Evolutionary conservation across 345 rosid species (phyloP).

Genomic region (Eutrema japonicum): DNA sequence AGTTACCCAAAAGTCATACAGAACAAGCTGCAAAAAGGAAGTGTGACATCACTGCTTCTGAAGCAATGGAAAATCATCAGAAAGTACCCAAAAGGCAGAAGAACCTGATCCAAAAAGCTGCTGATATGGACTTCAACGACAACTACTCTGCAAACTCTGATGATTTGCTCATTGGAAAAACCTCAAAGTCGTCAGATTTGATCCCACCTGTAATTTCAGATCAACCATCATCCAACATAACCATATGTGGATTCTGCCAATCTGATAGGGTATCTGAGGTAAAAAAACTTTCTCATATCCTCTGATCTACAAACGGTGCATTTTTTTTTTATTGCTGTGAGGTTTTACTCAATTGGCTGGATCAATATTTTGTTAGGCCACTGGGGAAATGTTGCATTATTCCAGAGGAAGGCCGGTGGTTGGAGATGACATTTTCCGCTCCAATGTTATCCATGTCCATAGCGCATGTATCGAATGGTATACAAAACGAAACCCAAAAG

Average conservation of each 20-base stretch:
- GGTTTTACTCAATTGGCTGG: background rate
- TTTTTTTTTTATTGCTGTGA: background rate
- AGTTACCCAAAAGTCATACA: slow-evolving; percentile 41
- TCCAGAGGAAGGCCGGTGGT: slow-evolving; percentile 53
- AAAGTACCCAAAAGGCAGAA: slow-evolving; percentile 61
- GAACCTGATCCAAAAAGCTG: slow-evolving; percentile 44
- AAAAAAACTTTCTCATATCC: slow-evolving; percentile 3
- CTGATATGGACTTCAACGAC: slow-evolving; percentile 19
- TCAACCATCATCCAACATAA: slow-evolving; percentile 28
- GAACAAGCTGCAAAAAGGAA: slow-evolving; percentile 43
- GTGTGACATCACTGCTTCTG: slow-evolving; percentile 44
- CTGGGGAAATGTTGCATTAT: slow-evolving; percentile 81
- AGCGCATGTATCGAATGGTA: slow-evolving; percentile 83
- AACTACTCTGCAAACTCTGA: slow-evolving; percentile 30
- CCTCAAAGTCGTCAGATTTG: slow-evolving; percentile 27
- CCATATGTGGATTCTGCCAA: slow-evolving; percentile 77
- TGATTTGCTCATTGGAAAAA: slow-evolving; percentile 35
- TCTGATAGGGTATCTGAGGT: slow-evolving; percentile 65
- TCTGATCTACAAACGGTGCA: background rate
- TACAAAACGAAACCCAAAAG: slow-evolving; percentile 4
- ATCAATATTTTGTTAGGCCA: slow-evolving; percentile 47
- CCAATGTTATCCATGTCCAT: slow-evolving; percentile 74
- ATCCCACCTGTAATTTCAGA: slow-evolving; percentile 33
- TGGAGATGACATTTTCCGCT: slow-evolving; percentile 51
- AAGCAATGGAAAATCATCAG: slow-evolving; percentile 44